Base-by-base conservation (phyloP, 176 grass and related monocot species). In the Cocos nucifera region DNA sequence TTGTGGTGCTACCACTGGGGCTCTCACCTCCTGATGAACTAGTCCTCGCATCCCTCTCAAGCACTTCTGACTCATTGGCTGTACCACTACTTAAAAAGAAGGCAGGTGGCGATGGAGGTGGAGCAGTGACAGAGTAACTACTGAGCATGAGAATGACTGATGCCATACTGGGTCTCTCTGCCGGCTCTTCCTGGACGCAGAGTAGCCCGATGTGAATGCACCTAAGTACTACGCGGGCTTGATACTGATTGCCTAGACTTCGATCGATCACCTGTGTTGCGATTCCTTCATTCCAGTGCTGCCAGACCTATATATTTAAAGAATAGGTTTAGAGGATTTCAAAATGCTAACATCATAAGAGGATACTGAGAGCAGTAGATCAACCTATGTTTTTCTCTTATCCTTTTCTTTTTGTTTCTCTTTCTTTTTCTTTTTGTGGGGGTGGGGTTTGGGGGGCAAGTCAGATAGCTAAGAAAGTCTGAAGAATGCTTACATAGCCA, bases 141-240 rank as follows among this genome's bases (percentile, higher is more conserved):
- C 70, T 73, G 55, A 86, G 77, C 83, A 86, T 86, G 35, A 77
- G 12, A 24, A 81, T 22, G 56, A 86, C 63, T 2, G 62, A 51
- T 17, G 77, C 62, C 62, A 86, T 86, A 17, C 63, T 54, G 0
- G 83, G 83, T 21, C 83, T 70, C 5, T 69, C 56, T 1, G 19
- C 56, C 16, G 73, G 67, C 10, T 80, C 74, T 25, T 73, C 73
- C 56, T 80, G 77, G 8, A 80, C 83, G 26, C 83, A 86, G 20
- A 80, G 67, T 39, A 86, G 62, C 4, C 62, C 77, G 0, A 81
- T 27, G 56, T 86, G 83, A 50, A 86, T 59, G 62, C 69, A 80
- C 53, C 77, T 51, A n/a, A 86, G 14, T 2, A 77, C 53, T 51
- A 73, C 72, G 27, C 73, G 73, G 8, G 48, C 22, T 2, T 49